phyloP scores from a whole-genome alignment of 495 filamentous ascomycete species.

The Aspergillus cristatus region DNA sequence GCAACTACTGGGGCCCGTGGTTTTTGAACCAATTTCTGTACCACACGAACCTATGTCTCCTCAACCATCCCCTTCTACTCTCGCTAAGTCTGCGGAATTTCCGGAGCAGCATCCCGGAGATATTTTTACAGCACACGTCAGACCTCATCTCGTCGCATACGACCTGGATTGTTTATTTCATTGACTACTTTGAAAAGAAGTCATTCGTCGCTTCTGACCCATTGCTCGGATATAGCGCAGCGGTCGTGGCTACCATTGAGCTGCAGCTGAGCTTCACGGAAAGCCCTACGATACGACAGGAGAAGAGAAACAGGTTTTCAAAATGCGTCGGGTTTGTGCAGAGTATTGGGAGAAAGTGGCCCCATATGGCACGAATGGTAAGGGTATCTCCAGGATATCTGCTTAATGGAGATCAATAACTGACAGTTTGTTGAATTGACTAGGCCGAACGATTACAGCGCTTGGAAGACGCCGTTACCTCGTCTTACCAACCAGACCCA shows the following conservation, averaged over 20 bases:
- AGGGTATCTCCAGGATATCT: not conserved
- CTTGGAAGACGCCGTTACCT: conserved; percentile 36
- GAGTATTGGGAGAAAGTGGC: conserved; percentile 31
- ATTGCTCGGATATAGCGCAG: conserved; percentile 38
- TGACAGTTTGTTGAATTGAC: not conserved
- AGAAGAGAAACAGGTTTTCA: conserved; percentile 36
- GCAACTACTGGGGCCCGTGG: conserved; percentile 42
- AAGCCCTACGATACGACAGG: conserved; percentile 22
- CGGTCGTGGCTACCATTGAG: conserved; percentile 42
- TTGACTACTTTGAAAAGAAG: conserved; percentile 37
- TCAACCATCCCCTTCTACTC: conserved; percentile 39
- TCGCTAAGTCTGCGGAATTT: conserved; percentile 38
- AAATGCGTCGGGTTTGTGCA: conserved; percentile 40
- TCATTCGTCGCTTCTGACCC: conserved; percentile 36
- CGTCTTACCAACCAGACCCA: conserved; percentile 33
- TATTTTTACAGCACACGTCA: conserved; percentile 40
- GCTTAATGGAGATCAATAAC: not conserved
- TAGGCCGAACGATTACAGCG: conserved; percentile 35
- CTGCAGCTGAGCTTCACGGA: conserved; percentile 40
- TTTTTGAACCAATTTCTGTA: conserved; percentile 41
- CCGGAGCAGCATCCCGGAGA: conserved; percentile 38
- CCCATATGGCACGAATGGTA: conserved; percentile 40
- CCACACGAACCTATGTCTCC: conserved; percentile 39
- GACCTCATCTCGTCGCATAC: conserved; percentile 40
- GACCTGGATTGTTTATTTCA: conserved; percentile 41